Conservation (phyloP, 805 yeast genomes). For the Ascoidea rubescens region DNA sequence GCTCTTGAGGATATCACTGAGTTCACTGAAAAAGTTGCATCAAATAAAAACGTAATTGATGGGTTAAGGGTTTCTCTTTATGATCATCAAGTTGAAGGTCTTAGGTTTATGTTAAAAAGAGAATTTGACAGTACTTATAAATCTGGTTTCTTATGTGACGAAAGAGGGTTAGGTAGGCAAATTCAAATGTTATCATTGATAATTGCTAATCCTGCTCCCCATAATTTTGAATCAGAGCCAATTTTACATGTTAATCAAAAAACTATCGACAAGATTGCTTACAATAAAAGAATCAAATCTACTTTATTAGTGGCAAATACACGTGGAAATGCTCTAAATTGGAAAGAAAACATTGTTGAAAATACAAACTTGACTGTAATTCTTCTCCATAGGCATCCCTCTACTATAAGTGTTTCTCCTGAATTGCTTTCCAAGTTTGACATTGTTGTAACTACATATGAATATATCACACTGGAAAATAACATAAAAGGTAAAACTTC, state of each 20-base stretch:
- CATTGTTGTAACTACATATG: conserved; percentile 56
- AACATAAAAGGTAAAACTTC: conserved; percentile 11
- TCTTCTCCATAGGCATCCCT: conserved; percentile 10
- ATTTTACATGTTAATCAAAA: too few relatives aligned
- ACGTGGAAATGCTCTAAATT: neutral
- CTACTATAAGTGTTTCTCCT: conserved; percentile 60
- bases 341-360: neutral
- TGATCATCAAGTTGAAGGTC: conserved; percentile 34
- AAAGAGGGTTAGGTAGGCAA: conserved; percentile 86
- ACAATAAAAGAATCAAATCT: neutral
- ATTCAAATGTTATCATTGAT: conserved; percentile 59
- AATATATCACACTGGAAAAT: conserved; percentile 29
- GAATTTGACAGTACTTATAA: conserved; percentile 19
- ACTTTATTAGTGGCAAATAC: too few relatives aligned
- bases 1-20: too few relatives aligned
- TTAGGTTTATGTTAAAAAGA: conserved; percentile 25
- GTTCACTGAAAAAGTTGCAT: too few relatives aligned
- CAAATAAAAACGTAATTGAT: conserved; percentile 16
- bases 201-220: conserved; percentile 17
- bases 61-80: conserved; percentile 26
- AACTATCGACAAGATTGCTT: too few relatives aligned
- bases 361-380: neutral
- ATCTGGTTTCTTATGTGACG: conserved; percentile 70
- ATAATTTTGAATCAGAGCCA: neutral
- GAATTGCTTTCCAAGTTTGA: conserved; percentile 33